Evolutionary conservation across 2,329 filamentous ascomycete species (phyloP), one percentile per base, ranked within the genome.

Genomic region (Piedraia hortae): DNA sequence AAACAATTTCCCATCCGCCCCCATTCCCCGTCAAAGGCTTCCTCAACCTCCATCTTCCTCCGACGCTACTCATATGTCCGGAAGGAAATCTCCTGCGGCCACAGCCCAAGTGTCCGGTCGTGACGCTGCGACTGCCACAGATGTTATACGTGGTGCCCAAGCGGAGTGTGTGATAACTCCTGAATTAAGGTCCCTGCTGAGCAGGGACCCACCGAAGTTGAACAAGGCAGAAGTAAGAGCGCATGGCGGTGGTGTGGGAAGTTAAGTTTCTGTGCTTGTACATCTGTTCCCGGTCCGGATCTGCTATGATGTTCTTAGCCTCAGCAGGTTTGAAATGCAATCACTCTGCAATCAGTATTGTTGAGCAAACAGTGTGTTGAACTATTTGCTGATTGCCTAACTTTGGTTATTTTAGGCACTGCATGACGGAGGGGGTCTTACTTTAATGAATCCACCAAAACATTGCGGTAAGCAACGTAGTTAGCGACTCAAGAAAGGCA

Each of bases 1-100:
- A 44, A 57, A 69, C 22, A 78, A 74, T 37, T 88, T 90, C 34
- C 78, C 78, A 0, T 49, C 53, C 4, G 42, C 50, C 3, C 50
- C 53, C 3, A 39, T 41, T 16, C 43, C 52, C 3, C 42, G 53
- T 18, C 54, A 59, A 31, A 48, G 59, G 16, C 51, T 53, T 24
- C 45, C 52, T 8, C 26, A 31, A 15, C 38, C 38, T 4, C 33
- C 34, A 4, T 24, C 30, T n/a, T 24, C 32, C 8, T 24, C 26
- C 7, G 20, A 21, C 3, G 25, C 32, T 8, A 25, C 21, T 22
- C 33, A 32, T 6, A 33, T 30, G 8, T 29, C 27, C 12, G 29
- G 33, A 21, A 32, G 32, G 10, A 25, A 26, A 19, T 28, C 34
- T 12, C 20, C 27, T 5, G 23, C 24, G 18, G 26, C 23, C 5